These are phyloP conservation scores for Peronospora destructor DNA, from an alignment of 352 stramenopile species.

Conservation along the genomic window DNA sequence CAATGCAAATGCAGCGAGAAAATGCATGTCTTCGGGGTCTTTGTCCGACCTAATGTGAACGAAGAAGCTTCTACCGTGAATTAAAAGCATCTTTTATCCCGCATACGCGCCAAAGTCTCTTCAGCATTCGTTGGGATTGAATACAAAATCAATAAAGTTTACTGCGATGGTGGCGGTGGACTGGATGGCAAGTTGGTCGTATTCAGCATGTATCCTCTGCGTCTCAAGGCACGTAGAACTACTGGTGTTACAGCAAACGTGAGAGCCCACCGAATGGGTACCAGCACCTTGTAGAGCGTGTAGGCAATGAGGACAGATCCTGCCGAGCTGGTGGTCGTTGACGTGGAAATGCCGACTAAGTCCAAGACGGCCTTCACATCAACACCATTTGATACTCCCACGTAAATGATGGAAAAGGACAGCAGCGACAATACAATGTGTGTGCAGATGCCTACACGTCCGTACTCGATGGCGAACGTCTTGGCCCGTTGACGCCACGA, in stretches of 20 bases:
- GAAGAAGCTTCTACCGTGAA: slow-evolving; percentile 6
- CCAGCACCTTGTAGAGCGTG: slow-evolving; percentile 71
- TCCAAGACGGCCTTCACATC: slow-evolving; percentile 55
- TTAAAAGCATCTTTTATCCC: slow-evolving; percentile 16
- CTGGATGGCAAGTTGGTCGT: slow-evolving; percentile 20
- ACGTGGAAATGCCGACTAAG: slow-evolving; percentile 36
- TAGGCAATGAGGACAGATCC: slow-evolving; percentile 79
- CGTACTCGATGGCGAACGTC: slow-evolving; percentile 78
- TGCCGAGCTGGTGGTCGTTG: slow-evolving; percentile 48
- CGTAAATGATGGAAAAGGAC: slow-evolving; percentile 75
- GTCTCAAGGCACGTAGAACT: slow-evolving; percentile 60
- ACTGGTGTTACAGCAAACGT: slow-evolving; percentile 76
- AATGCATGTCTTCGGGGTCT: neutral
- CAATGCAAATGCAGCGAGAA: neutral
- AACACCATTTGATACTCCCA: slow-evolving; percentile 56
- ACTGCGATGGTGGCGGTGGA: slow-evolving; percentile 11
- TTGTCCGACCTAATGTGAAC: slow-evolving; percentile 12
- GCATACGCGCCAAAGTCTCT: slow-evolving; percentile 16
- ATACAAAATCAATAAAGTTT: slow-evolving; percentile 9
- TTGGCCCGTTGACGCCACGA: slow-evolving; percentile 69
- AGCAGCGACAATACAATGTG: slow-evolving; percentile 68
- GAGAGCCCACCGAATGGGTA: slow-evolving; percentile 72
- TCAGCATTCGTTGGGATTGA: slow-evolving; percentile 11
- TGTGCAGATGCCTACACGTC: slow-evolving; percentile 65
- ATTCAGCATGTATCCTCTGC: slow-evolving; percentile 68